A percentile compares a stretch with the other conserved stretches of the same genome.
These are phyloP conservation scores for Macrophomina tecta DNA, from an alignment of 2,329 filamentous ascomycete species.

Conservation along the genomic window DNA sequence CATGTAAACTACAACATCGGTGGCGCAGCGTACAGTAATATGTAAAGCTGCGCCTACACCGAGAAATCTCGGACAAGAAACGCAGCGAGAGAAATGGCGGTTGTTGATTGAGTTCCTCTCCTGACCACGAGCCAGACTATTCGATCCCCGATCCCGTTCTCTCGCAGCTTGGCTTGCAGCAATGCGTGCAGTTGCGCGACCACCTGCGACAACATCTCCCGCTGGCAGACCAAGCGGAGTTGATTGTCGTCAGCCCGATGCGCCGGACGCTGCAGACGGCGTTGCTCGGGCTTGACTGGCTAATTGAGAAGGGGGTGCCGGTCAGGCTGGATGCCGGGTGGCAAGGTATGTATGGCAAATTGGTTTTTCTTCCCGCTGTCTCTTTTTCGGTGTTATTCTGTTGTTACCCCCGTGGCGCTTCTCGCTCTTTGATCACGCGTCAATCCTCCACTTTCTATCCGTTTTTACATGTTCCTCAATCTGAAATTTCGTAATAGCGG, in stretches of 20 bases:
- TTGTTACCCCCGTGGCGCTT: neutral
- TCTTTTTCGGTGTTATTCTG: neutral
- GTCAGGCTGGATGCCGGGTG: slow-evolving; percentile 66
- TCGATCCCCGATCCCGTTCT: slow-evolving; percentile 51
- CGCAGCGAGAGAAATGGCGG: neutral
- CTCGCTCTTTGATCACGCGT: neutral
- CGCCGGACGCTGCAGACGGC: slow-evolving; percentile 70
- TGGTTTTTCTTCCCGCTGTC: neutral
- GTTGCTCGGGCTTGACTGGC: slow-evolving; percentile 62
- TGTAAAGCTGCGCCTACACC: slow-evolving; percentile 12
- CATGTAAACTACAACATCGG: neutral
- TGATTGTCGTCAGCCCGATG: slow-evolving; percentile 70
- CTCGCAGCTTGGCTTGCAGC: slow-evolving; percentile 48
- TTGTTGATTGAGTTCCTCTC: neutral
- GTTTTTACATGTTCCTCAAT: no score
- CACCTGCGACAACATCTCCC: slow-evolving; percentile 39
- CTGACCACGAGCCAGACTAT: slow-evolving; percentile 39
- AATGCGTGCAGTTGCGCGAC: slow-evolving; percentile 48
- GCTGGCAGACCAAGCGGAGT: slow-evolving; percentile 54
- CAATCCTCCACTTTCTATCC: no score
- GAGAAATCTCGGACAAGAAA: neutral
- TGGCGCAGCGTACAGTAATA: neutral
- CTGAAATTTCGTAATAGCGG: neutral
- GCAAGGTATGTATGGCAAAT: slow-evolving; percentile 63
- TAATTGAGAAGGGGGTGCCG: slow-evolving; percentile 61